These are phyloP conservation scores for Pouteria campechiana DNA, from an alignment of 179 eudicot species.

Conservation along the genomic window DNA sequence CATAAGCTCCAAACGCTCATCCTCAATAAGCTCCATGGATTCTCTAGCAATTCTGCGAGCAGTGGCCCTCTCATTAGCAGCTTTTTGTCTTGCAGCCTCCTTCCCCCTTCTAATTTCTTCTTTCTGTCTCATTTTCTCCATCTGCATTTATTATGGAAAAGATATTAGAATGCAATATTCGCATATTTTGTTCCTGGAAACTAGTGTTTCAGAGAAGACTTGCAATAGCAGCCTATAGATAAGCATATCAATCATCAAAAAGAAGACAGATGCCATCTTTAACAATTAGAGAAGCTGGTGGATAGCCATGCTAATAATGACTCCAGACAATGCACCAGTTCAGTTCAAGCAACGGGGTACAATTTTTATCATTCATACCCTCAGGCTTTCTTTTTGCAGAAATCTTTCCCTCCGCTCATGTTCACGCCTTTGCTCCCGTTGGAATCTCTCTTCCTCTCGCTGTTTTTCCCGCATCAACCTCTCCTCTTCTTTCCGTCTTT, in stretches of 20 bases:
- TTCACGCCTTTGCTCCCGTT: slow-evolving; percentile 88
- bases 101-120: slow-evolving; percentile 79
- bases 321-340: no score
- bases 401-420: slow-evolving; percentile 76
- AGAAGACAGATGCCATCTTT: no score
- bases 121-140: slow-evolving; percentile 71
- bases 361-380: slow-evolving; percentile 42
- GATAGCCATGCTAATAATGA: no score
- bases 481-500: slow-evolving; percentile 84
- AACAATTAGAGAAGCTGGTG: no score
- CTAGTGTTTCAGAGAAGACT: no score
- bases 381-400: slow-evolving; percentile 56
- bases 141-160: slow-evolving; percentile 25
- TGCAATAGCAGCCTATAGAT: no score
- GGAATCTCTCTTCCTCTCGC: slow-evolving; percentile 80
- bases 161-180: no score
- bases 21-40: slow-evolving; percentile 79
- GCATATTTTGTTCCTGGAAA: no score
- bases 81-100: slow-evolving; percentile 87
- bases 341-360: no score
- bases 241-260: no score
- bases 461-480: slow-evolving; percentile 78
- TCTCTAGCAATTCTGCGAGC: slow-evolving; percentile 91
- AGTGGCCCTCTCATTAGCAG: slow-evolving; percentile 84
- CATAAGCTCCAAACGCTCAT: slow-evolving; percentile 87